These are phyloP conservation scores for Lonicera japonica DNA, from an alignment of 129 eudicot genomes.

Conservation along the genomic window DNA sequence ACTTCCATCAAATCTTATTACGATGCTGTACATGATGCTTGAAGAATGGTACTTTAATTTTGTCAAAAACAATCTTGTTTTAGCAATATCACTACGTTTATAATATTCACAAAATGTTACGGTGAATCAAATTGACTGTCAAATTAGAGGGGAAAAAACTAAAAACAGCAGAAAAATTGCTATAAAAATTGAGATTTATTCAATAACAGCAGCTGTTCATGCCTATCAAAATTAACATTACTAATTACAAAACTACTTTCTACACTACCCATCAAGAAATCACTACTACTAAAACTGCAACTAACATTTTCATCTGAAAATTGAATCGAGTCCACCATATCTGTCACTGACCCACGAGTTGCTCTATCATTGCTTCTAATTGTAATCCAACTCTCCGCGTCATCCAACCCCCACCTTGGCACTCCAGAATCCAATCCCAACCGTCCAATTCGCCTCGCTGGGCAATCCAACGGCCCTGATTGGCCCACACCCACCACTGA, in stretches of 20 bases:
- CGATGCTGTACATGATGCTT: no score
- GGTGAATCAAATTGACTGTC: no score
- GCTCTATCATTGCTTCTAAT: constrained; percentile 37
- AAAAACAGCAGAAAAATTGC: no score
- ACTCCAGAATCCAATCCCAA: constrained; percentile 30
- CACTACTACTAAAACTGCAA: constrained; percentile 4
- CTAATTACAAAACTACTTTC: neutral
- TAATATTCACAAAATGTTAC: no score
- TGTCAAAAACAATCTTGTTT: no score
- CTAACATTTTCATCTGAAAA: no score
- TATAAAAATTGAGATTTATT: neutral
- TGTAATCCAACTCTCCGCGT: constrained; percentile 45
- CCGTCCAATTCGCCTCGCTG: constrained; percentile 33
- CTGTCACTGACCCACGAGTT: no score
- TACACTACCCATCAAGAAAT: neutral
- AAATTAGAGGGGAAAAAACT: no score
- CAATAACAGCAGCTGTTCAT: neutral
- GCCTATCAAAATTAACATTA: constrained; percentile 5
- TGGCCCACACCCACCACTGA: neutral
- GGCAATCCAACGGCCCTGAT: constrained; percentile 12
- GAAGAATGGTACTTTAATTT: no score
- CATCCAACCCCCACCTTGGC: constrained; percentile 24
- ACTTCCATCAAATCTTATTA: no score
- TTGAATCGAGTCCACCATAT: no score
- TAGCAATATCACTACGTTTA: no score